Percentiles rank a stretch among this genome's conserved stretches.
Evolutionary conservation across 345 rosid species (phyloP).

Genomic region (Acer negundo): DNA sequence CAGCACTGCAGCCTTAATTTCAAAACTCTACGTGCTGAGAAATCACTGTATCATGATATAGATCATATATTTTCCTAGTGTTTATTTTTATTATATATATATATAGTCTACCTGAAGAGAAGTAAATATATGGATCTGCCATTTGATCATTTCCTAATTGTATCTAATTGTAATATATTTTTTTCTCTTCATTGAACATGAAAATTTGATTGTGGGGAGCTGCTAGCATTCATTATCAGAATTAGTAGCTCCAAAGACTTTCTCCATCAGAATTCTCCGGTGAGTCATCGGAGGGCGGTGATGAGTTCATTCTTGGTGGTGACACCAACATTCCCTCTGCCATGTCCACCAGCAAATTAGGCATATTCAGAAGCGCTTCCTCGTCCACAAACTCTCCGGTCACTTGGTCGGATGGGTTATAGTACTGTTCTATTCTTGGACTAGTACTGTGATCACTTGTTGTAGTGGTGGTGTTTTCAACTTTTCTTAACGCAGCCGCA

Average conservation of each 20-base stretch:
- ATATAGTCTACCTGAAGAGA: not conserved
- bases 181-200: not conserved
- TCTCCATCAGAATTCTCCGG: conserved; percentile 61
- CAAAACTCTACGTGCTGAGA: not conserved
- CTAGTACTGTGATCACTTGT: not conserved
- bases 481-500: conserved; percentile 52
- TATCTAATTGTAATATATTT: not conserved
- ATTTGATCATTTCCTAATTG: not conserved
- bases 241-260: conserved; percentile 66
- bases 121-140: not conserved
- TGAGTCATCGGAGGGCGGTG: conserved; percentile 56
- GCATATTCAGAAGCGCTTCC: conserved; percentile 79
- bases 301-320: conserved; percentile 64
- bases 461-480: conserved; percentile 18
- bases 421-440: not conserved
- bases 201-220: not conserved
- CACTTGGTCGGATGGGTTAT: not conserved
- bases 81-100: not conserved
- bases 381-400: conserved; percentile 59
- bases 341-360: conserved; percentile 82
- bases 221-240: conserved; percentile 6
- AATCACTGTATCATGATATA: not conserved
- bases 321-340: conserved; percentile 90
- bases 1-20: not conserved
- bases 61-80: not conserved